A percentile compares a stretch with the other conserved stretches of the same genome.
Evolutionary conservation across 2,329 filamentous ascomycete genomes (phyloP).

Genomic region (Penicillium digitatum): DNA sequence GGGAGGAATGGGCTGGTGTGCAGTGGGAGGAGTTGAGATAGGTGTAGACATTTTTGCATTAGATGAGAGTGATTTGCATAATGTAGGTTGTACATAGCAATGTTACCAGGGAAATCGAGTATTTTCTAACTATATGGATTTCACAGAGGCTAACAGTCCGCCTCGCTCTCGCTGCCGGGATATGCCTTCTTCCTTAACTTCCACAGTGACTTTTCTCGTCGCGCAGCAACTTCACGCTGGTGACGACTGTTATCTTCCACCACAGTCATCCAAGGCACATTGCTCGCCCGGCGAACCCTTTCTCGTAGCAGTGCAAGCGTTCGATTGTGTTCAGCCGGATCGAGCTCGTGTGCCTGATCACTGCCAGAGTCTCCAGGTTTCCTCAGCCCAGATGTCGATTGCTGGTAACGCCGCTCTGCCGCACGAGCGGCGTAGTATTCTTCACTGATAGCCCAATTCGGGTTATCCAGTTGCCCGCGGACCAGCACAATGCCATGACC

Average conservation of each 20-base stretch:
- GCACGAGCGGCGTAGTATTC: constrained; percentile 41
- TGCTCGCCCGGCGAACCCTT: constrained; percentile 35
- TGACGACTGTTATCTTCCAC: constrained; percentile 33
- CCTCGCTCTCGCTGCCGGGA: constrained; percentile 37
- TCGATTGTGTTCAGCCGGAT: constrained; percentile 17
- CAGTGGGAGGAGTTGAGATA: constrained; percentile 78
- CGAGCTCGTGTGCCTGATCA: neutral
- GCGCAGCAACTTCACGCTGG: constrained; percentile 25
- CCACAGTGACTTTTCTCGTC: constrained; percentile 35
- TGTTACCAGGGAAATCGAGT: neutral
- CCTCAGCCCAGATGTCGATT: constrained; percentile 20
- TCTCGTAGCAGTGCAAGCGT: constrained; percentile 31
- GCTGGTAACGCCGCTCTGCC: constrained; percentile 33
- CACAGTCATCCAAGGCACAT: constrained; percentile 43
- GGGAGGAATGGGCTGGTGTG: constrained; percentile 96
- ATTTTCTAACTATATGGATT: neutral
- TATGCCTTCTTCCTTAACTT: constrained; percentile 41
- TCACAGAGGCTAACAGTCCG: constrained; percentile 33
- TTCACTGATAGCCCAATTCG: constrained; percentile 46
- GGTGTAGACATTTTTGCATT: neutral
- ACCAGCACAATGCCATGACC: constrained; percentile 47
- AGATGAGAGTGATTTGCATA: neutral
- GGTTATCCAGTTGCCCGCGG: constrained; percentile 45
- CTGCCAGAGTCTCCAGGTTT: constrained; percentile 12
- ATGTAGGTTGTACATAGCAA: neutral